phyloP scores from a whole-genome alignment of 805 yeast species.

The Candida loeiensis region DNA sequence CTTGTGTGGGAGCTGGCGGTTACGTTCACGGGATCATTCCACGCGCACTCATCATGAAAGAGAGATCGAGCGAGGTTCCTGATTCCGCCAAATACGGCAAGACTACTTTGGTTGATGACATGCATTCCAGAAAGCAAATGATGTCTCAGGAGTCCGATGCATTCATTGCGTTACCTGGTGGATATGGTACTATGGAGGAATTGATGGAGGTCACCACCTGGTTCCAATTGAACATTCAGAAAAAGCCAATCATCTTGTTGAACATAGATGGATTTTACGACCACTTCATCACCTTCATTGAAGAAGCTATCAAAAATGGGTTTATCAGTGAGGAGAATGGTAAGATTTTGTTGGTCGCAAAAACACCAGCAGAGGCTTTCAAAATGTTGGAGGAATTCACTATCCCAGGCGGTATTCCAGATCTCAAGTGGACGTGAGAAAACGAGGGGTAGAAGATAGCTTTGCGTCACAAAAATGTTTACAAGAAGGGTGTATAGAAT shows the following conservation, averaged over 20 bases:
- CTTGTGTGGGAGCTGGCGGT: slow-evolving; percentile 56
- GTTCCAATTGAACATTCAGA: slow-evolving; percentile 85
- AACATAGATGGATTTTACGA: slow-evolving; percentile 82
- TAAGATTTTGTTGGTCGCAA: slow-evolving; percentile 64
- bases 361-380: slow-evolving; percentile 65
- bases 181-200: slow-evolving; percentile 87
- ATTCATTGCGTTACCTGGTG: slow-evolving; percentile 88
- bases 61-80: slow-evolving; percentile 64
- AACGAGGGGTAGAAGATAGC: not conserved
- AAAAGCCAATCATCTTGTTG: slow-evolving; percentile 73
- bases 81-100: slow-evolving; percentile 62
- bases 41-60: slow-evolving; percentile 72
- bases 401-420: slow-evolving; percentile 71
- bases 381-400: slow-evolving; percentile 55
- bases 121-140: slow-evolving; percentile 84
- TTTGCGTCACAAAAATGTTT: not conserved
- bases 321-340: slow-evolving; percentile 68
- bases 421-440: slow-evolving; percentile 55
- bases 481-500: not conserved
- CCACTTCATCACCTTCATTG: slow-evolving; percentile 58
- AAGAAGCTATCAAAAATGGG: slow-evolving; percentile 57
- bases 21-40: slow-evolving; percentile 85
- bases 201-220: slow-evolving; percentile 87
- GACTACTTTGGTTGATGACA: slow-evolving; percentile 77
- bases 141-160: slow-evolving; percentile 89